Evolutionary conservation across 1,284 basidiomycete genomes (phyloP).

Genomic region (Sutorius eximius): DNA sequence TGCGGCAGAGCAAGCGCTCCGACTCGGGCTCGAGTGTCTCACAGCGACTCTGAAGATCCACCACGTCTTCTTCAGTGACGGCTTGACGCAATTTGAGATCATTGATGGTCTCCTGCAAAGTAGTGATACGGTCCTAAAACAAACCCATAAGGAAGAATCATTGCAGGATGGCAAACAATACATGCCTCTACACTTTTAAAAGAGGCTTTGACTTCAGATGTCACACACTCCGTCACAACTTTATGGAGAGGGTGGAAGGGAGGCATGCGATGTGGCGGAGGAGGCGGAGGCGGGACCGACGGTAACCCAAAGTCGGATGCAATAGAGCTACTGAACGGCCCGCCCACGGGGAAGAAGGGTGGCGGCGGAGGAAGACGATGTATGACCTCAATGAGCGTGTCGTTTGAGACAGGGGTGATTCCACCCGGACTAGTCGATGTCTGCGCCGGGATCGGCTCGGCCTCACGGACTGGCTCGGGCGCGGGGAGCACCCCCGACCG

Average conservation of each 20-base stretch:
- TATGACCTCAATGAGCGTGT: constrained; percentile 17
- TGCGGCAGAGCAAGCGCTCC: constrained; percentile 35
- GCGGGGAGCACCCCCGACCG: constrained; percentile 9
- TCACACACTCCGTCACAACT: constrained; percentile 20
- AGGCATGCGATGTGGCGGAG: constrained; percentile 8
- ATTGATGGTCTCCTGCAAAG: constrained; percentile 21
- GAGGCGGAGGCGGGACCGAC: constrained; percentile 12
- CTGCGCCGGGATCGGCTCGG: neutral
- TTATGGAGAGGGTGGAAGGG: constrained; percentile 19
- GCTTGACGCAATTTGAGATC: constrained; percentile 28
- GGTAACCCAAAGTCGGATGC: constrained; percentile 23
- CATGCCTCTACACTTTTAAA: constrained; percentile 27
- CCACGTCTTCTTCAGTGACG: constrained; percentile 37
- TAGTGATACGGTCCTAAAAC: constrained; percentile 26
- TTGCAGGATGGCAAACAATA: neutral
- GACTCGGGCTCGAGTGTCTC: constrained; percentile 40
- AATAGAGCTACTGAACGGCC: constrained; percentile 27
- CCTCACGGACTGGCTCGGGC: constrained; percentile 1
- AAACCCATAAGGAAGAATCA: constrained; percentile 1
- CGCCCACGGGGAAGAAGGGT: constrained; percentile 20
- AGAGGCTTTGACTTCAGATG: constrained; percentile 23
- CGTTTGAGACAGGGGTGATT: constrained; percentile 4
- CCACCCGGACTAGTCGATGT: constrained; percentile 5
- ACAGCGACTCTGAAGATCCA: constrained; percentile 44
- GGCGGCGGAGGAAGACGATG: constrained; percentile 21